Base-by-base conservation (phyloP, 306 rosid species). In the Vigna nakashimae region DNA sequence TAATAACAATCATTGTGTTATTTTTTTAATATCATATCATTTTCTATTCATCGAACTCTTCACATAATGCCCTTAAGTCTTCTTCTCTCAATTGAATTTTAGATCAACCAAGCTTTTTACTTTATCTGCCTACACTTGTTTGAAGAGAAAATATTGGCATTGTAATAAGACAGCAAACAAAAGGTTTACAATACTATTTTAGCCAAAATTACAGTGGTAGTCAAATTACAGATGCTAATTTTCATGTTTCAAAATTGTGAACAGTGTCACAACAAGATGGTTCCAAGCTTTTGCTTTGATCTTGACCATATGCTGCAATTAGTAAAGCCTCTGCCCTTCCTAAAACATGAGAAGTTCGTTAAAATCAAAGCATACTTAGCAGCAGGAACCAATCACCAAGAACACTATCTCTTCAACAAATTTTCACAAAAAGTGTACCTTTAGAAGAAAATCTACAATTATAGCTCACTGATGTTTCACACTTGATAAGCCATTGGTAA, bases 281-380 rank as follows among this genome's bases (percentile, higher is more conserved):
- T 76, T 81, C 74, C 62, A 77, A 58, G 71, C 85, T 75, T 71
- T 86, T 65, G 73, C 60, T 82, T 64, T 82, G 66, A 69, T 84
- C 83, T 62, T 87, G 89, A 17, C 98, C 98, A 84, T 91, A 94
- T 40, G 98, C 97, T 79, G 98, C 98, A 84, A 94, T 94, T 73
- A 94, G 92, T 68, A 94, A 79, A 69, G 98, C 98, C 75, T 94
- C 98, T 55, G 98, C 98, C 87, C 98, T 91, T 77, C 98, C 98
- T 93, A 70, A 79, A 84, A 82, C 9, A 80, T 58, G 34, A 63
- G 50, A 65, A 76, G 50, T 73, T 53, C 34, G 17, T 9, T 26
- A 24, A 65, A 65, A 56, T 11, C 66, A 65, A 20, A 77, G 75
- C 57, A 71, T 16, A n/a, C 46, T 32, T 13, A 62, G 66, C 28